phyloP scores from a whole-genome alignment of 331 rosid species.

The Cydonia oblonga region DNA sequence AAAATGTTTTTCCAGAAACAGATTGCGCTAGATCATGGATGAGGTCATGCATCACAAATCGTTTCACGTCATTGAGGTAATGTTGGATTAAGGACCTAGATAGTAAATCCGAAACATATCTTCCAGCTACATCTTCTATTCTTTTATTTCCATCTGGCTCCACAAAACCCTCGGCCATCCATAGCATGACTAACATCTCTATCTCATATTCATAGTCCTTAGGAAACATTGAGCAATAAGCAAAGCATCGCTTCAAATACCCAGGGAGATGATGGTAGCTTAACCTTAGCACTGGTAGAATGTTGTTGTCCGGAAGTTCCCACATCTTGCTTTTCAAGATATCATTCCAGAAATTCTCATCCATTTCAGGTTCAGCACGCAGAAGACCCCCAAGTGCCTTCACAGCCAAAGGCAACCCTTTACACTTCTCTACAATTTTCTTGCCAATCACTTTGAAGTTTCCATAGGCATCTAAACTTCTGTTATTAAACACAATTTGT shows the following conservation, averaged over 20 bases:
- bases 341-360: constrained; percentile 13
- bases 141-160: neutral
- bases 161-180: constrained; percentile 22
- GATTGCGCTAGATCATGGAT: constrained; percentile 17
- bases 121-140: constrained; percentile 21
- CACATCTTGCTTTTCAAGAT: constrained; percentile 1
- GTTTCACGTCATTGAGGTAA: neutral
- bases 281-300: constrained; percentile 6
- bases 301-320: neutral
- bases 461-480: neutral
- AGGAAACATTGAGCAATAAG: constrained; percentile 17
- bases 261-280: constrained; percentile 10
- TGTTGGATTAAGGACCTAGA: constrained; percentile 24
- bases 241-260: constrained; percentile 14
- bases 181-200: neutral
- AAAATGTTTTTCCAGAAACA: constrained; percentile 13
- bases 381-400: constrained; percentile 10
- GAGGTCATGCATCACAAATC: constrained; percentile 16
- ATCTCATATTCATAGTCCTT: constrained; percentile 11
- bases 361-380: neutral
- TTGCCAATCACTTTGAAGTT: constrained; percentile 3
- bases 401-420: constrained; percentile 10
- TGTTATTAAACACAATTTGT: neutral
- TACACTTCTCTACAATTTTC: constrained; percentile 7
- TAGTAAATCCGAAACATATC: constrained; percentile 10